phyloP scores from a whole-genome alignment of 495 filamentous ascomycete species.

The Letharia lupina region DNA sequence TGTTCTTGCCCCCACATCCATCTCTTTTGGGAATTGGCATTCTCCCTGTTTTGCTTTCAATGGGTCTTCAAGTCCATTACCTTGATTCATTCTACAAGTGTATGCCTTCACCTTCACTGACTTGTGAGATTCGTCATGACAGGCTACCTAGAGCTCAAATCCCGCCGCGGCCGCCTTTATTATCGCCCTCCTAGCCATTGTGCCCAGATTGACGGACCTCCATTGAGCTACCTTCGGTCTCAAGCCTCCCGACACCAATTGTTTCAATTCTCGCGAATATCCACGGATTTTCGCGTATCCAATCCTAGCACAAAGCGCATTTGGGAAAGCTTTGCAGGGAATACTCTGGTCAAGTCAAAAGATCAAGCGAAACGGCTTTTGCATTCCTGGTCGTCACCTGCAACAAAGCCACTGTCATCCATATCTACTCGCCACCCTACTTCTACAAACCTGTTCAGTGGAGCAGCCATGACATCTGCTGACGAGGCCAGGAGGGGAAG shows the following conservation, averaged over 20 bases:
- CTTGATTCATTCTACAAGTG: background rate
- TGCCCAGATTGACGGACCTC: background rate
- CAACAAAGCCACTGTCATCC: background rate
- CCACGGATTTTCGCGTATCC: background rate
- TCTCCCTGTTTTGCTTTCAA: background rate
- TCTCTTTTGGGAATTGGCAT: constrained; percentile 1
- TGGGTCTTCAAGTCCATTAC: background rate
- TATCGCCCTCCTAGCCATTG: background rate
- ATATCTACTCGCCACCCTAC: background rate
- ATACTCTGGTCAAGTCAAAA: constrained; percentile 41
- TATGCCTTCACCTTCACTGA: background rate
- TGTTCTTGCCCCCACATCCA: background rate
- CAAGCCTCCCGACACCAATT: background rate
- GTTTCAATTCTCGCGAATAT: background rate
- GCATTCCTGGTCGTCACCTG: constrained; percentile 33
- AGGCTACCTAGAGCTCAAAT: constrained; percentile 2
- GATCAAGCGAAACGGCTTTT: constrained; percentile 45
- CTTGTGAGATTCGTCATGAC: constrained; percentile 2
- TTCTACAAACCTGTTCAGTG: constrained; percentile 1
- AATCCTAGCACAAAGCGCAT: background rate
- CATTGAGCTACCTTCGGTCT: background rate
- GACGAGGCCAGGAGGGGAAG: constrained; percentile 19
- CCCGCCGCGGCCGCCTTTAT: background rate
- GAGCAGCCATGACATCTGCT: constrained; percentile 29
- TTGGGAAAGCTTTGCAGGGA: constrained; percentile 9